Conservation (phyloP, 2,329 filamentous ascomycete species). For the Rugonectria rugulosa region DNA sequence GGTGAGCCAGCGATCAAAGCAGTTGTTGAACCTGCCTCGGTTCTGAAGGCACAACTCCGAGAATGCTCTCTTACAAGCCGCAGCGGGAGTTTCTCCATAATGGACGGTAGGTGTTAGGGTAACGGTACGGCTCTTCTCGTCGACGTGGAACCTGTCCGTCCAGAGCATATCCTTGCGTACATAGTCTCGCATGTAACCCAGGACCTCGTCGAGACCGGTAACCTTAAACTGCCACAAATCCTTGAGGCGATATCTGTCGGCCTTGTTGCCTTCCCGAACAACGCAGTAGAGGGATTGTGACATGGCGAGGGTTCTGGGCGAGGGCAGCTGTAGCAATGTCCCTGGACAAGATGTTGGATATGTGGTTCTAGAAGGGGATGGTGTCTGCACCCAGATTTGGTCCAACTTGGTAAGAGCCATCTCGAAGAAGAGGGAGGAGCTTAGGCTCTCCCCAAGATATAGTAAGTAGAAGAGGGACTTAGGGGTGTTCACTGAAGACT, state of each 20-base stretch:
- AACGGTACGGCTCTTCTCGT: slow-evolving; percentile 23
- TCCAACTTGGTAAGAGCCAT: slow-evolving; percentile 17
- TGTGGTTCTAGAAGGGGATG: not conserved
- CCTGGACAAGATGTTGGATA: slow-evolving; percentile 8
- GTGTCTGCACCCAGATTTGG: slow-evolving; percentile 13
- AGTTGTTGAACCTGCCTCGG: slow-evolving; percentile 33
- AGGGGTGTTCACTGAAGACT: not conserved
- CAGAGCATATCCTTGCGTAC: slow-evolving; percentile 25
- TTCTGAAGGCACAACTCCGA: slow-evolving; percentile 38
- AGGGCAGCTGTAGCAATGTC: slow-evolving; percentile 4
- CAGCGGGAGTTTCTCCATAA: slow-evolving; percentile 15
- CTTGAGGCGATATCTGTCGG: slow-evolving; percentile 8
- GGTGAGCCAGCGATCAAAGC: slow-evolving; percentile 38
- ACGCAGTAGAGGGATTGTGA: slow-evolving; percentile 25
- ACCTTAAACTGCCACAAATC: slow-evolving; percentile 29
- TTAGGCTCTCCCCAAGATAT: not conserved
- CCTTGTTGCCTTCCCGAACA: slow-evolving; percentile 32
- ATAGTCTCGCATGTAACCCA: slow-evolving; percentile 30
- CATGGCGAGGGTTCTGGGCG: slow-evolving; percentile 13
- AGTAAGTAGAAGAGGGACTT: not conserved
- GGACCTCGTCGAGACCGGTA: slow-evolving; percentile 25
- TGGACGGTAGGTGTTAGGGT: slow-evolving; percentile 34
- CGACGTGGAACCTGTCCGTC: slow-evolving; percentile 22
- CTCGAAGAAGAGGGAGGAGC: not conserved
- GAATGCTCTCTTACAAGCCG: slow-evolving; percentile 28